phyloP scores from a whole-genome alignment of 2,329 filamentous ascomycete genomes.

The Lizonia empirigonia region DNA sequence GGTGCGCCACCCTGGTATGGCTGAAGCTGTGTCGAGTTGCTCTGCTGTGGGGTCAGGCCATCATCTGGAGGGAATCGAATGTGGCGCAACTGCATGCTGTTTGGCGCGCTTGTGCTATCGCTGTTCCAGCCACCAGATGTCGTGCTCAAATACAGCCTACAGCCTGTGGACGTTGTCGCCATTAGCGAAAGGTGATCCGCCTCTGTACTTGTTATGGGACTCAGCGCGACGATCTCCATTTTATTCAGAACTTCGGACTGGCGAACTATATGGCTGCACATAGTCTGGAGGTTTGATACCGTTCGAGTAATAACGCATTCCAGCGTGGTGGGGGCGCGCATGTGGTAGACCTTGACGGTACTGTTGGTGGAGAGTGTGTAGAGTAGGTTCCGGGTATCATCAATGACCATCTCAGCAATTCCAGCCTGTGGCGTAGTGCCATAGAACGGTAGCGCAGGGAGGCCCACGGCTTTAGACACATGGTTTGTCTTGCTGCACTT shows the following conservation, averaged over 20 bases:
- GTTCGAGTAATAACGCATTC: constrained; percentile 62
- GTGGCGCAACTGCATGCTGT: constrained; percentile 97
- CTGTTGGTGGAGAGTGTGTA: constrained; percentile 90
- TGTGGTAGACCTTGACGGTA: constrained; percentile 88
- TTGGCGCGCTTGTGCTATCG: constrained; percentile 71
- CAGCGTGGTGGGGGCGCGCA: constrained; percentile 66
- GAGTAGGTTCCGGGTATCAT: constrained; percentile 84
- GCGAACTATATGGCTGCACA: constrained; percentile 84
- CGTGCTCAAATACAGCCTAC: constrained; percentile 88
- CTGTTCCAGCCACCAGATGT: constrained; percentile 74
- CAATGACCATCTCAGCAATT: constrained; percentile 80
- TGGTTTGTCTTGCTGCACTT: constrained; percentile 89
- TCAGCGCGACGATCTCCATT: constrained; percentile 81
- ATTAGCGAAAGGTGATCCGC: constrained; percentile 85
- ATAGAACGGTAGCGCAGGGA: constrained; percentile 53
- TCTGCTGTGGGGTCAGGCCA: constrained; percentile 26
- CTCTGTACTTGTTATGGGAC: constrained; percentile 78
- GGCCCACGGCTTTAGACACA: constrained; percentile 71
- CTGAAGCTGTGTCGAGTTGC: constrained; percentile 36
- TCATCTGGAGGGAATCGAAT: constrained; percentile 84
- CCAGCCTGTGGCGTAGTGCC: constrained; percentile 57
- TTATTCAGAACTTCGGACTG: constrained; percentile 70
- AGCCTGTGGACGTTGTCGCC: constrained; percentile 88
- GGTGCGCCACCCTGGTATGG: constrained; percentile 36
- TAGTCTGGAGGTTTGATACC: constrained; percentile 60